Conservation (phyloP, 306 rosid genomes). For the Chamaecrista fasciculata region DNA sequence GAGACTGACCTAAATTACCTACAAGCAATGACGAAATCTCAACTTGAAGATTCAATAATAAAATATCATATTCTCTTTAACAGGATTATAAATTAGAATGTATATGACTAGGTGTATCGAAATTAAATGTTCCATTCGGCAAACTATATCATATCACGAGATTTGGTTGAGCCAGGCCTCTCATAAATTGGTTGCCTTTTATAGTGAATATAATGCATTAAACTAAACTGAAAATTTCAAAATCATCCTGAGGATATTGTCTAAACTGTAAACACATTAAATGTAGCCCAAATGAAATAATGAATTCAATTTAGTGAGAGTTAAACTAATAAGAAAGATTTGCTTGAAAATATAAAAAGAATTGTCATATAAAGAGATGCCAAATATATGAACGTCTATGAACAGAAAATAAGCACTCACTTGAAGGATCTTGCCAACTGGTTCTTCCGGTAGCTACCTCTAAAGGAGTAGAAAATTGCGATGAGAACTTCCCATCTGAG, state of each 20-base stretch:
- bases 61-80: neutral
- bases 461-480: conserved; percentile 2
- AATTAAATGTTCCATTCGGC: conserved; percentile 11
- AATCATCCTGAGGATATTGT: conserved; percentile 8
- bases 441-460: conserved; percentile 18
- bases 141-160: neutral
- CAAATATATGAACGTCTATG: neutral
- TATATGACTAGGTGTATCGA: conserved; percentile 2
- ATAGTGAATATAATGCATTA: neutral
- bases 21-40: conserved; percentile 4
- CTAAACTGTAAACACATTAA: neutral
- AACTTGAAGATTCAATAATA: conserved; percentile 15
- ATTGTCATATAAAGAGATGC: conserved; percentile 2
- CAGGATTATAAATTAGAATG: neutral
- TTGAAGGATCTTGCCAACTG: conserved; percentile 20
- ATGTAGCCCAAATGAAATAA: neutral
- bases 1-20: conserved; percentile 30
- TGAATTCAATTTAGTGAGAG: conserved; percentile 13
- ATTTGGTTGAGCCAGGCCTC: conserved; percentile 5
- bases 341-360: neutral
- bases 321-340: conserved; percentile 7
- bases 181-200: neutral
- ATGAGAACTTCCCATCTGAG: conserved; percentile 6
- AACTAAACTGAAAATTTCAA: neutral
- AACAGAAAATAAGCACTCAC: conserved; percentile 33